Evolutionary conservation across 192 early-diverging fungal species (phyloP), one percentile per base, ranked within the genome.

Genomic region (Mortierella hygrophila): DNA sequence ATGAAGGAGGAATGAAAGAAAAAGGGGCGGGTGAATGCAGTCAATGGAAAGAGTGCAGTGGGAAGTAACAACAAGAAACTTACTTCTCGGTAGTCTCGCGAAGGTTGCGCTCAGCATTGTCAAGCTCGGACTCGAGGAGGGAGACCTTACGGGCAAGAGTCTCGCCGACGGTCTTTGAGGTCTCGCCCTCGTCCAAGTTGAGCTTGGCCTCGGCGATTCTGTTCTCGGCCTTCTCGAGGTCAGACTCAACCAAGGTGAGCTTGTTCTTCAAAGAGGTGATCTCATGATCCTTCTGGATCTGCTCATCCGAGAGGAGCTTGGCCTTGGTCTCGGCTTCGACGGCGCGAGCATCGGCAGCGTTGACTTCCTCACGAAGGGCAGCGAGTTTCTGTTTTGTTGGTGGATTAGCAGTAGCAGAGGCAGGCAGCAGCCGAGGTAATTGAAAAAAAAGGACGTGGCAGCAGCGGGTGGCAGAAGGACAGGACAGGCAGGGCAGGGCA

Each of bases 211-310:
- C 89, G 35, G 83, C 77, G 4, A 82, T 84, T 55, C 72, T 87
- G 70, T 74, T 89, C 52, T 93, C 92, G 42, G 92, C 88, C 73
- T 88, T 88, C 65, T 93, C 92, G 41, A 93, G 80, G 26, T 93
- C 92, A 40, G 83, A 76, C 76, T 93, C 92, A 5, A 87, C 68
- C 26, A 90, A 74, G 13, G 78, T 75, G n/a, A 91, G 70, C 65
- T 91, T 90, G 79, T 89, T 96, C 88, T 94, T 90, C 55, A 94
- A 88, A 55, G 94, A 94, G 20, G 92, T 90, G 68, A 95, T 76
- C 78, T 96, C 95, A 76, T 94, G 93, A 49, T 96, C 95, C 84
- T 93, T 95, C 77, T 91, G 88, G 26, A 88, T 93, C 81, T 91
- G 87, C 81, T 94, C 92, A 69, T 86, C 88, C 83, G 89, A 72